A percentile compares a stretch with the other conserved stretches of the same genome.
Conservation (phyloP, 208 protist species). For the Leishmania gerbilli region DNA sequence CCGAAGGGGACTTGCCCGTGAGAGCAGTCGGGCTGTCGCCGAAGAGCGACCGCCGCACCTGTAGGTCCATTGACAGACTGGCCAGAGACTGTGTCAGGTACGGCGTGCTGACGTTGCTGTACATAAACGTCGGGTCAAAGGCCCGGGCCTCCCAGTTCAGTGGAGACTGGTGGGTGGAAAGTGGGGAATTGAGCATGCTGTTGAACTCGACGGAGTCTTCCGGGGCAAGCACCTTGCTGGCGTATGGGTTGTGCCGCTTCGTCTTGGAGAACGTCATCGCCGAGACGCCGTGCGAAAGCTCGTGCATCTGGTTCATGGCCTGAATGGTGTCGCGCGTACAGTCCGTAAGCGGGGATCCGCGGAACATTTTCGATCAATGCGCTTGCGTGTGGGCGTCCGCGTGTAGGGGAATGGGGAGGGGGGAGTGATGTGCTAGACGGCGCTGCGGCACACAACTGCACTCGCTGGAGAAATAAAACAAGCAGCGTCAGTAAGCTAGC, state of each 20-base stretch:
- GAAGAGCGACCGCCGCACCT: conserved; percentile 20
- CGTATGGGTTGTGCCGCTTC: conserved; percentile 69
- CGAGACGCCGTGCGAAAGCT: conserved; percentile 10
- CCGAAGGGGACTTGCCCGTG: not conserved
- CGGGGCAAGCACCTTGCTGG: conserved; percentile 42
- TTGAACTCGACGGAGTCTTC: conserved; percentile 40
- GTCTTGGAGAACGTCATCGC: conserved; percentile 19
- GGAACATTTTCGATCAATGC: conserved; percentile 13
- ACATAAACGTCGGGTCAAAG: conserved; percentile 26
- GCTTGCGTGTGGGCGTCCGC: not conserved
- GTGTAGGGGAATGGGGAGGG: too few species aligned
- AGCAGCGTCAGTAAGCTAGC: not conserved
- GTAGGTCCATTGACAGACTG: conserved; percentile 14
- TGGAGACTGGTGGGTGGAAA: conserved; percentile 19
- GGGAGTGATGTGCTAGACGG: not conserved
- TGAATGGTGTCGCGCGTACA: conserved; percentile 68
- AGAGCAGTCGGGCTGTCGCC: conserved; percentile 18
- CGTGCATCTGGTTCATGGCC: conserved; percentile 47
- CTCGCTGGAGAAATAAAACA: not conserved
- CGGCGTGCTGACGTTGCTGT: conserved; percentile 27
- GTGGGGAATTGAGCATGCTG: conserved; percentile 26
- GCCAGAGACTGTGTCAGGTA: conserved; percentile 21
- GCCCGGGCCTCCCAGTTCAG: conserved; percentile 33
- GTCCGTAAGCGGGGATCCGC: conserved; percentile 45
- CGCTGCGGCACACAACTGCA: not conserved